Conservation (phyloP, 1,284 basidiomycete genomes). For the Cutaneotrichosporon spelunceum region DNA sequence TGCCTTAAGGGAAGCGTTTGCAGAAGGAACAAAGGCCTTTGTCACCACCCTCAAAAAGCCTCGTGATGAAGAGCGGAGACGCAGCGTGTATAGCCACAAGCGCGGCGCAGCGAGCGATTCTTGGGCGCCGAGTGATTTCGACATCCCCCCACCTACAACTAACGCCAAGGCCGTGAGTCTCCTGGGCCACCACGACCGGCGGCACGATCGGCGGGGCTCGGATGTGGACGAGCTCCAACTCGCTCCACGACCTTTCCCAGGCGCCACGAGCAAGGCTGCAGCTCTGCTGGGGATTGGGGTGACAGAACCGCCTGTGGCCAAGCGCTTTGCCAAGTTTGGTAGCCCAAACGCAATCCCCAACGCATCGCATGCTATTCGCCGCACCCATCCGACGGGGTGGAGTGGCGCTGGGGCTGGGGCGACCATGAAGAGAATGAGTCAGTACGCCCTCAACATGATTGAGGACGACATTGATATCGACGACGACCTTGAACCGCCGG, state of each 20-base stretch:
- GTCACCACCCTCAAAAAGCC: background rate
- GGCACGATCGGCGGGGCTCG: background rate
- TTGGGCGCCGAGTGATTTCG: background rate
- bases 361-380: background rate
- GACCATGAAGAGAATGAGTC: background rate
- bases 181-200: slow-evolving; percentile 7
- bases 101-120: background rate
- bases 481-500: background rate
- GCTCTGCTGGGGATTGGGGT: slow-evolving; percentile 1
- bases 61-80: background rate
- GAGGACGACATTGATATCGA: background rate
- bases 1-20: background rate
- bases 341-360: background rate
- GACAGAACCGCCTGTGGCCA: background rate
- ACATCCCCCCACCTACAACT: slow-evolving; percentile 8
- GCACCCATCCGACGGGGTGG: slow-evolving; percentile 6
- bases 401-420: background rate
- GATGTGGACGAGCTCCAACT: background rate
- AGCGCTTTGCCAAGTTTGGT: background rate
- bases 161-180: slow-evolving; percentile 7
- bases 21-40: background rate
- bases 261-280: slow-evolving; percentile 2
- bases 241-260: background rate
- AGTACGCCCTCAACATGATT: background rate
- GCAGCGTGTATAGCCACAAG: background rate